A percentile compares a stretch with the other conserved stretches of the same genome.
phyloP scores from a whole-genome alignment of 192 early-diverging fungal genomes.

The Linnemannia schmuckeri region DNA sequence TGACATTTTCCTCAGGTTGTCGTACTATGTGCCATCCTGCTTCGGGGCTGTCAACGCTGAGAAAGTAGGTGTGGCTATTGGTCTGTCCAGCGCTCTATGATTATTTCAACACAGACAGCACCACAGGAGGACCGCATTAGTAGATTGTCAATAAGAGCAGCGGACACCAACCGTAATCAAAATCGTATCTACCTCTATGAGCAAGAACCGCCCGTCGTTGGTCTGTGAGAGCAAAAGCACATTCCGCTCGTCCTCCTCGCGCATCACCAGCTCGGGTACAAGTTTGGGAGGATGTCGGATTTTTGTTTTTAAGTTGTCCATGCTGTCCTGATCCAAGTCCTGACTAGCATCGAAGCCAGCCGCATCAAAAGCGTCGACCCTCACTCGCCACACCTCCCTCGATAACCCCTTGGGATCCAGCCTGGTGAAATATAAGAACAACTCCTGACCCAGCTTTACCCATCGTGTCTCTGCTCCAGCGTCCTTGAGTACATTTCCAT shows the following conservation, averaged over 20 bases:
- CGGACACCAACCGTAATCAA: neutral
- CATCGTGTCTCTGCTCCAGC: constrained; percentile 32
- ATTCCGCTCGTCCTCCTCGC: constrained; percentile 32
- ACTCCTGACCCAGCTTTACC: constrained; percentile 18
- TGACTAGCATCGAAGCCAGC: too few relatives aligned
- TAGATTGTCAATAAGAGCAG: neutral
- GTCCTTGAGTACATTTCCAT: constrained; percentile 12
- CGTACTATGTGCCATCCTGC: constrained; percentile 40
- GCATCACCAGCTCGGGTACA: constrained; percentile 34
- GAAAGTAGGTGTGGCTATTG: constrained; percentile 28
- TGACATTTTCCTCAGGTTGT: constrained; percentile 17
- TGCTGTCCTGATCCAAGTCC: neutral
- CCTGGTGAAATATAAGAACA: constrained; percentile 41
- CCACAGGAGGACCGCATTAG: neutral
- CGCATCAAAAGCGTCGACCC: constrained; percentile 8
- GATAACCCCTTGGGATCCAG: constrained; percentile 36
- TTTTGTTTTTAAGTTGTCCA: neutral
- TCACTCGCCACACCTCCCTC: constrained; percentile 44
- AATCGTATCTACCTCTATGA: constrained; percentile 21
- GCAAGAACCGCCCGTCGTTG: constrained; percentile 27
- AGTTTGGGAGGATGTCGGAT: neutral
- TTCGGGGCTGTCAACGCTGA: constrained; percentile 23
- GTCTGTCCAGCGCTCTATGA: constrained; percentile 36
- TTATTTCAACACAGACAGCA: neutral
- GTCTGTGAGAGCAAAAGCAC: constrained; percentile 13